Conservation (phyloP, 352 stramenopile species). For the Peronospora destructor region DNA sequence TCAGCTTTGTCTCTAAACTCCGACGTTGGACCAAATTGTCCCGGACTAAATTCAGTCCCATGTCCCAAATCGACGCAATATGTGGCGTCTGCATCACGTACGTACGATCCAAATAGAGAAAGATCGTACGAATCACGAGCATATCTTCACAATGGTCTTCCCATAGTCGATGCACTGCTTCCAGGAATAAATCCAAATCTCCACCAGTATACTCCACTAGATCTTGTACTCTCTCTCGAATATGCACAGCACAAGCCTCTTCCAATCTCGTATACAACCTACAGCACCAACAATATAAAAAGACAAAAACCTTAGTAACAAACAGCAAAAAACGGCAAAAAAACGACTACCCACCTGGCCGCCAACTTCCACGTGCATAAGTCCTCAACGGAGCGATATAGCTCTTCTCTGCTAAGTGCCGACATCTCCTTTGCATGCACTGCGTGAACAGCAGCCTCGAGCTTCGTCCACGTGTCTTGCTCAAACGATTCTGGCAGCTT, state of each 20-base stretch:
- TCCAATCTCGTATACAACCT: constrained; percentile 66
- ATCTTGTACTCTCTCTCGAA: constrained; percentile 44
- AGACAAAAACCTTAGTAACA: constrained; percentile 1
- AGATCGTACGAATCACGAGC: constrained; percentile 90
- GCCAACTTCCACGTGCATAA: constrained; percentile 92
- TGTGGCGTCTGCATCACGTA: constrained; percentile 84
- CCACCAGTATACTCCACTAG: constrained; percentile 53
- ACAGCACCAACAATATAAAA: neutral
- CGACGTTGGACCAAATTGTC: constrained; percentile 48
- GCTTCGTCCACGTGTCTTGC: constrained; percentile 65
- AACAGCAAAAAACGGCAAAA: neutral
- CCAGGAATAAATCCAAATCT: constrained; percentile 68
- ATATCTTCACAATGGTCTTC: constrained; percentile 89
- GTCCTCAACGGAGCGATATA: constrained; percentile 83
- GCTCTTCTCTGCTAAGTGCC: constrained; percentile 64
- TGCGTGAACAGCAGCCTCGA: constrained; percentile 53
- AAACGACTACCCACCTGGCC: constrained; percentile 25
- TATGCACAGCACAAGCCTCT: constrained; percentile 60
- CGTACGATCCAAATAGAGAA: constrained; percentile 89
- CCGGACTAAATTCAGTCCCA: constrained; percentile 75
- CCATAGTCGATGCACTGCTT: constrained; percentile 77
- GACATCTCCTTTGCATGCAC: constrained; percentile 68
- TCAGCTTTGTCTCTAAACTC: constrained; percentile 58
- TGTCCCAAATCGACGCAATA: constrained; percentile 87
- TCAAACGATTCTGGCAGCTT: constrained; percentile 74